Base-by-base conservation (phyloP, 106 monocot species). In the Narthecium ossifragum region DNA sequence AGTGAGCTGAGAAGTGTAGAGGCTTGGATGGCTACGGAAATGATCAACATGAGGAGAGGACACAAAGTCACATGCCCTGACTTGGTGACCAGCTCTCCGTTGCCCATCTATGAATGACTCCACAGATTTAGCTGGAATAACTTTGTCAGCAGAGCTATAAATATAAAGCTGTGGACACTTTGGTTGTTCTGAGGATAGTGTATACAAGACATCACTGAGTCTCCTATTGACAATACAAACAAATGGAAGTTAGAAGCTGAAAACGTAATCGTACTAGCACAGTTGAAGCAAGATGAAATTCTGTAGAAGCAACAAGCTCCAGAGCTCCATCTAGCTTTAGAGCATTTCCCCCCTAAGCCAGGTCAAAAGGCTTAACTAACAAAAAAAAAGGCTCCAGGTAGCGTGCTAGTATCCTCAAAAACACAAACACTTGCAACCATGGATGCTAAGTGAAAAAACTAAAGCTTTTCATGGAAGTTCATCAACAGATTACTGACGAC, bases 1-100 rank as follows among this genome's bases (percentile, higher is more conserved):
- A 25, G 77, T 78, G 17, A 96, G 75, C 46, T 90, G 83, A 34
- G 90, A 74, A 34, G 80, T 56, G 47, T 96, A 96, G 5, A 96
- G 80, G n/a, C 40, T 53, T 10, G 89, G 90, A 69, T 96, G 74
- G 59, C 59, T 86, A 58, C 90, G 65, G 60, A 80, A 96, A 73
- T 96, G 94, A 55, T 96, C 94, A 18, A 96, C 94, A 53, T 96
- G 94, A 64, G 94, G 94, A 5, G 94, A 86, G 28, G 78, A 80
- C 39, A 80, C 61, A 46, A 90, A 96, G 57, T 93, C 62, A 52
- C 88, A 89, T 15, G 85, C 78, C 60, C 75, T 85, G 28, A 93
- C 88, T 31, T 67, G 68, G 34, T 80, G 79, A 14, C 93, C 93
- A 1, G 80, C 93, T 60, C 60, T 86, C 13, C 73, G 48, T 71